A percentile compares a stretch with the other conserved stretches of the same genome.
These are phyloP conservation scores for Fusarium anguioides DNA, from an alignment of 2,329 filamentous ascomycete species.

Conservation along the genomic window DNA sequence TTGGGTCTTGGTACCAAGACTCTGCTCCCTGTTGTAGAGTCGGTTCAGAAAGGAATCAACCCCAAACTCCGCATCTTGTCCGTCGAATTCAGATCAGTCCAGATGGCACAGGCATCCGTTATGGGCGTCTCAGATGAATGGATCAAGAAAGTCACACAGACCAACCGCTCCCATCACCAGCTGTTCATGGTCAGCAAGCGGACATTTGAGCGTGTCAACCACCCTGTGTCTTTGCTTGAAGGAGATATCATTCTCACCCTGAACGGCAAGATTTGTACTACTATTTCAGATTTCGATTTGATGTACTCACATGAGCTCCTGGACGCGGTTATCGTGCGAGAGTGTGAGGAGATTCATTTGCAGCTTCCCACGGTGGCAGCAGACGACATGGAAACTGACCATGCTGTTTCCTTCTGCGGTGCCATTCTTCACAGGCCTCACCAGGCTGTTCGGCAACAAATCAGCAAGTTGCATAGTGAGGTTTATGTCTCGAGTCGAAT, in stretches of 20 bases:
- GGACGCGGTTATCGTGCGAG: conserved; percentile 86
- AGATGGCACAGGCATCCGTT: conserved; percentile 95
- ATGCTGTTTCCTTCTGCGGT: conserved; percentile 93
- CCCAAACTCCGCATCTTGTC: conserved; percentile 91
- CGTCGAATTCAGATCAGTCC: conserved; percentile 92
- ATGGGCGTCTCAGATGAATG: conserved; percentile 98
- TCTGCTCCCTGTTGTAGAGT: conserved; percentile 85
- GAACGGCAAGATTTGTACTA: conserved; percentile 92
- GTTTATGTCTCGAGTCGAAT: conserved; percentile 93
- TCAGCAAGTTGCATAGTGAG: conserved; percentile 94
- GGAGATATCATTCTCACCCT: conserved; percentile 92
- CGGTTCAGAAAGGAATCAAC: conserved; percentile 82
- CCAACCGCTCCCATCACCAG: conserved; percentile 93
- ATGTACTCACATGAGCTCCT: conserved; percentile 93
- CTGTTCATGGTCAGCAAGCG: conserved; percentile 99
- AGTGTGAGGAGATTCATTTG: conserved; percentile 81
- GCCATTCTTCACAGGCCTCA: conserved; percentile 93
- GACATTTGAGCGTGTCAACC: conserved; percentile 68
- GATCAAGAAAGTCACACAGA: conserved; percentile 89
- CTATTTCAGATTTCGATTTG: conserved; percentile 90
- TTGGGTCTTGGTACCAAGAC: conserved; percentile 91
- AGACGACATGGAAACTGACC: conserved; percentile 90
- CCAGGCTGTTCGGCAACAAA: conserved; percentile 96
- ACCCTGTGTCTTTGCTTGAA: conserved; percentile 75
- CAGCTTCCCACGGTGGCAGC: conserved; percentile 87